These are phyloP conservation scores for Carex littledalei DNA, from an alignment of 176 grass and related monocot species.

Conservation along the genomic window DNA sequence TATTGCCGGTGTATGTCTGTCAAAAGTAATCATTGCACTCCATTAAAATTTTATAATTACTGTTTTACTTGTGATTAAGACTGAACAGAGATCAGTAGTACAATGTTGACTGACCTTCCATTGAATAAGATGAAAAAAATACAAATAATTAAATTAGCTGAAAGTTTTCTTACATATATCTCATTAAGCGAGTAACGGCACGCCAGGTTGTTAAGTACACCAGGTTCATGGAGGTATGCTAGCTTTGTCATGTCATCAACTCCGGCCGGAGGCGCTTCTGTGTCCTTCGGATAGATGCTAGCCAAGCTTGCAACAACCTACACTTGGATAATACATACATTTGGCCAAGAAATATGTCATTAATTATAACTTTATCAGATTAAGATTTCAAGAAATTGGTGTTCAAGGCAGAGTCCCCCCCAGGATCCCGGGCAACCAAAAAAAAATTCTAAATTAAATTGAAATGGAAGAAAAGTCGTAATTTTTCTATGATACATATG, in stretches of 20 bases:
- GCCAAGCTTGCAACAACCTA: conserved; percentile 62
- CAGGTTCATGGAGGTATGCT: conserved; percentile 90
- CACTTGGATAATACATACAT: background rate
- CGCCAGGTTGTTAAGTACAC: conserved; percentile 62
- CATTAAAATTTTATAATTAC: conserved; percentile 3
- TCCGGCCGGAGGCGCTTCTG: conserved; percentile 68
- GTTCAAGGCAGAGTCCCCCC: too few relatives aligned
- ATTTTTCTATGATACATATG: background rate
- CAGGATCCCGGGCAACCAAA: too few relatives aligned
- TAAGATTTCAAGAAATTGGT: too few relatives aligned
- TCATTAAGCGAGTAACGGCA: conserved; percentile 72
- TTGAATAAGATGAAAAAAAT: background rate
- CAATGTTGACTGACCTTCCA: background rate
- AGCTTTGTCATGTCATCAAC: conserved; percentile 99
- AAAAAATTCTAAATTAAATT: background rate
- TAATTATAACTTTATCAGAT: background rate
- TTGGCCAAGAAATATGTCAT: background rate
- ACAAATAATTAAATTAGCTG: background rate
- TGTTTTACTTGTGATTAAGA: background rate
- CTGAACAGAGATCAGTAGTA: background rate
- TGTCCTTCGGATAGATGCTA: conserved; percentile 86
- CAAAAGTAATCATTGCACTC: background rate
- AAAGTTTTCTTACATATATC: conserved; percentile 67
- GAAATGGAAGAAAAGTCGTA: background rate
- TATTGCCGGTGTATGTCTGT: conserved; percentile 95